Evolutionary conservation across 768 basidiomycete genomes (phyloP), one percentile per base, ranked within the genome.

Genomic region (Baorangia bicolor): DNA sequence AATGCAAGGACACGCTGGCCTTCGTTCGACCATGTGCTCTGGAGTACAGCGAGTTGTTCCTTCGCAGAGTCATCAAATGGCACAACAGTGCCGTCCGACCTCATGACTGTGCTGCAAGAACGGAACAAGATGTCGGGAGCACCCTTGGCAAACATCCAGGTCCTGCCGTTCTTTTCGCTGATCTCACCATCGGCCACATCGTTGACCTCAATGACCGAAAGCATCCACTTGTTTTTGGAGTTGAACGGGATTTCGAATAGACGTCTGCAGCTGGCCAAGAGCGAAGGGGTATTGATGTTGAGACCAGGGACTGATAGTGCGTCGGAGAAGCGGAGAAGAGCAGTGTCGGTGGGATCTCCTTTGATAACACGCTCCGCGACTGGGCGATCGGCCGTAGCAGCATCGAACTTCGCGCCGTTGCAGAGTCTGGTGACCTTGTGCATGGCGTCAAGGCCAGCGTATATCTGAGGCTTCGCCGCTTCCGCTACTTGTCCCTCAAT

Each of bases 181-280:
- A 56, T 47, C 2, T 59, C 43, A 23, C 57, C 47, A 14, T 59
- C 38, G n/a, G 44, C 44, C 49, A 56, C 10, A 59, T 60, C 42
- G 60, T 63, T 55, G 34, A 71, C 35, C 12, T 67, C 46, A 1
- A 75, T 60, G 49, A 81, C 70, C 48, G 76, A 80, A 45, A 84
- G 72, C 78, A 84, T 84, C 76, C 77, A 84, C 64, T 85, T 86
- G 60, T 81, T 81, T 61, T 76, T 77, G 12, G 80, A 82, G 47
- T 78, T 78, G 67, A 78, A 78, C 1, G 74, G 76, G 21, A 78
- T 72, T 53, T 74, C 73, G 44, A 73, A 76, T 5, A 69, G 53
- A 52, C 69, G 67, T 44, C 48, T 57, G 37, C 69, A 69, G 0
- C 60, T 54, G 0, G 48, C 49, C 48, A 68, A 42, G 20, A 71